Evolutionary conservation across 148 eudicot genomes (phyloP), one percentile per base, ranked within the genome.

Genomic region (Talinum fruticosum): DNA sequence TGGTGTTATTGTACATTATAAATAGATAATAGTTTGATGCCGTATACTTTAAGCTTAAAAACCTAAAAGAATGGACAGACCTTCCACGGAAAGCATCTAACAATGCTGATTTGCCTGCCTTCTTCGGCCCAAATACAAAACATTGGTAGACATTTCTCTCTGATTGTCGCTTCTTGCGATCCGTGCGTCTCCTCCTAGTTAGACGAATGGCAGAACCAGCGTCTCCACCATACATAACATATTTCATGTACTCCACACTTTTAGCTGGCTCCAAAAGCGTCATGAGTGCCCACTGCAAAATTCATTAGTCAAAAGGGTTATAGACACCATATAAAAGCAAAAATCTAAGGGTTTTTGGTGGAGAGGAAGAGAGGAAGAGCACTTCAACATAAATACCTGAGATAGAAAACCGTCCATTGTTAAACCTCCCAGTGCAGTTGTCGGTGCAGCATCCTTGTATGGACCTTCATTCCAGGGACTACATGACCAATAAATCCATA

Each of bases 391-490:
- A 80, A 53, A 77, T 79, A 96, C 99, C 99, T 84, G 72, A 4
- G 97, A 91, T 47, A 96, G 83, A 84, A 96, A 96, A 8, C 97
- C 97, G 76, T 93, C 93, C 65, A 91, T 71, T 33, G 96, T 71
- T 21, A 93, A 71, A 54, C 97, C 90, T 35, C 97, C 97, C 81
- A 91, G 78, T 69, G 90, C 92, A 82, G 87, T 87, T 73, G 84
- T 87, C 75, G 88, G 91, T 29, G 92, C 94, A 59, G 99, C 94
- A 82, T 87, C 93, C 69, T 72, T 82, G 77, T 90, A 96, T 72
- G 97, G 97, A 81, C 89, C 86, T 79, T 89, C 91, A 82, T 67
- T 88, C 97, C 97, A 96, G 75, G 99, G 99, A 82, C 97, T 93
- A 77, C 67, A 84, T 37, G 32, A 73, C 32, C 66, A 76, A 66